Evolutionary conservation across 2,329 filamentous ascomycete species (phyloP).

Genomic region (Ophiostoma populinum): DNA sequence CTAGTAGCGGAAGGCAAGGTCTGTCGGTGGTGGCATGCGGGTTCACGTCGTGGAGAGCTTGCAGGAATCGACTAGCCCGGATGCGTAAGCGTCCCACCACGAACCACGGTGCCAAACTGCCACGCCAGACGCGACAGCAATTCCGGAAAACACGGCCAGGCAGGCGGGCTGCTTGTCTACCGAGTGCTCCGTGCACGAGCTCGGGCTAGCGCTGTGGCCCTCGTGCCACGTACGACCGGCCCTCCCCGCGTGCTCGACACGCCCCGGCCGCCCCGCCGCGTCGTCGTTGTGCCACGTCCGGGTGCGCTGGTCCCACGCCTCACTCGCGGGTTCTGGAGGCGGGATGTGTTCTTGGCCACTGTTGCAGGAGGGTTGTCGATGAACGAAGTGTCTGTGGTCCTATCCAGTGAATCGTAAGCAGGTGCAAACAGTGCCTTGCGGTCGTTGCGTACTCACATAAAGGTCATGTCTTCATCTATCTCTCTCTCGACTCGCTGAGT

Average conservation of each 20-base stretch:
- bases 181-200: slow-evolving; percentile 28
- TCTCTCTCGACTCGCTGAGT: too few species aligned
- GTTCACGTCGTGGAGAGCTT: neutral
- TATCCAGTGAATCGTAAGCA: slow-evolving; percentile 20
- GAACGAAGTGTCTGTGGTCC: slow-evolving; percentile 83
- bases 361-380: slow-evolving; percentile 61
- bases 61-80: neutral
- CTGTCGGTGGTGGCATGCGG: neutral
- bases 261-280: slow-evolving; percentile 19
- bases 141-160: too few species aligned
- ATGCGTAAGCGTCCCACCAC: too few species aligned
- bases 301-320: neutral
- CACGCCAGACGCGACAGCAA: too few species aligned
- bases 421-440: neutral
- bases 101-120: too few species aligned
- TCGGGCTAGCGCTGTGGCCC: slow-evolving; percentile 28
- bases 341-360: slow-evolving; percentile 28
- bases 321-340: slow-evolving; percentile 22
- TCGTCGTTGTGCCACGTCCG: slow-evolving; percentile 19
- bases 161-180: too few species aligned
- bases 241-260: slow-evolving; percentile 17
- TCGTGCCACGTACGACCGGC: slow-evolving; percentile 16
- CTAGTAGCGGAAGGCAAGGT: too few species aligned
- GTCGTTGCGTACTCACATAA: slow-evolving; percentile 41
- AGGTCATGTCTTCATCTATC: slow-evolving; percentile 57